Conservation (phyloP, 2,329 filamentous ascomycete genomes). For the Cercospora sp. region DNA sequence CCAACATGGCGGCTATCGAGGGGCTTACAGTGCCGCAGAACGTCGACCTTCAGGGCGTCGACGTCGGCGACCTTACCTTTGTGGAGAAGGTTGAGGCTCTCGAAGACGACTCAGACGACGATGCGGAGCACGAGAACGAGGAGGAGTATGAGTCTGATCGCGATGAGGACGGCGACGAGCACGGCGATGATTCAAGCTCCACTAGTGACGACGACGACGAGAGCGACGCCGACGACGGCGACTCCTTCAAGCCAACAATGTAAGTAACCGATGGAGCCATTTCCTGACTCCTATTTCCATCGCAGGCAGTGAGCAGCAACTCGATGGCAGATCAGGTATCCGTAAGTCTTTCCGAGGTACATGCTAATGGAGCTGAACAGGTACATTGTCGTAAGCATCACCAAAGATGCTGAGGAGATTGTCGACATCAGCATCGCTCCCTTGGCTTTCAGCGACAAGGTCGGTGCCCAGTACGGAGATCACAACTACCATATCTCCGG, state of each 20-base stretch:
- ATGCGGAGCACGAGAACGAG: slow-evolving; percentile 13
- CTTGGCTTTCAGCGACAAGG: slow-evolving; percentile 19
- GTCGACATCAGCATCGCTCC: slow-evolving; percentile 20
- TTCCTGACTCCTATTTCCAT: neutral
- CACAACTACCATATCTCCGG: slow-evolving; percentile 32
- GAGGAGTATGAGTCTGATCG: slow-evolving; percentile 11
- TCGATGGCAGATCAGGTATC: neutral
- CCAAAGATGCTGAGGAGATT: slow-evolving; percentile 18
- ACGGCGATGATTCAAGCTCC: neutral
- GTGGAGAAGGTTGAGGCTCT: slow-evolving; percentile 19
- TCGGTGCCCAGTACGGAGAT: neutral
- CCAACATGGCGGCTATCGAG: slow-evolving; percentile 24
- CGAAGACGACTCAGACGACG: slow-evolving; percentile 14
- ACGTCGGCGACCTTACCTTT: slow-evolving; percentile 27
- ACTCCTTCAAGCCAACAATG: slow-evolving; percentile 12
- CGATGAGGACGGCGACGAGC: neutral
- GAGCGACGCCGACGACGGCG: neutral
- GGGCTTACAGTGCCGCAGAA: slow-evolving; percentile 23
- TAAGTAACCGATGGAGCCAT: neutral
- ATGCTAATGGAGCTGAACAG: neutral
- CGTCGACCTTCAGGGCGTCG: slow-evolving; percentile 17
- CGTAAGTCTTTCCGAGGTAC: neutral
- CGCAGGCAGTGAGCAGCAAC: neutral
- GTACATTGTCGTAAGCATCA: slow-evolving; percentile 19
- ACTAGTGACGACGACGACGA: slow-evolving; percentile 16